Evolutionary conservation across 305 asterid species (phyloP).

Genomic region (Solanum hybrid): DNA sequence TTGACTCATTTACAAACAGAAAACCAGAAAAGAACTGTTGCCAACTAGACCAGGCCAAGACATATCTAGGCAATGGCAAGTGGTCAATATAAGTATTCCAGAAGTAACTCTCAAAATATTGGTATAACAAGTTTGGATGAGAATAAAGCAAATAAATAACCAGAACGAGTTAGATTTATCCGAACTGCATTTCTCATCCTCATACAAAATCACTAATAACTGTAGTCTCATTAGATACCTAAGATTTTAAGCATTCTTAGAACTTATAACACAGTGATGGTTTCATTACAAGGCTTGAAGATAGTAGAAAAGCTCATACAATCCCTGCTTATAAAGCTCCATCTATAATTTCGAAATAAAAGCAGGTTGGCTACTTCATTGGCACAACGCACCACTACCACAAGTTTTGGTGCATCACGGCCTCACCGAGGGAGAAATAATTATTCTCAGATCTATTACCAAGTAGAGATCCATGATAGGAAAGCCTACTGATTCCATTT

Average conservation of each 20-base stretch:
- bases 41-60: not conserved
- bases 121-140: not conserved
- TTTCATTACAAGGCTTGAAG: not conserved
- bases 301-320: not conserved
- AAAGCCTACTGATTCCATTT: not conserved
- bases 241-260: not conserved
- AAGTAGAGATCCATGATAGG: not conserved
- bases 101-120: not conserved
- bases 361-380: not conserved
- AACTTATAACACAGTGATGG: not conserved
- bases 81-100: not conserved
- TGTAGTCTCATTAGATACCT: not conserved
- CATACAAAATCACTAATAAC: not conserved
- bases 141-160: not conserved
- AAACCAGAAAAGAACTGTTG: not conserved
- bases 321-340: not conserved
- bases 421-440: not conserved
- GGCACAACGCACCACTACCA: not conserved
- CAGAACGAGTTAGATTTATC: not conserved
- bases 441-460: not conserved
- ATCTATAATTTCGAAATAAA: not conserved
- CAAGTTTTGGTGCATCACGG: not conserved
- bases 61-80: not conserved
- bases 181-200: not conserved
- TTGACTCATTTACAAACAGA: not conserved